Percentiles rank a stretch among this genome's conserved stretches.
Evolutionary conservation across 768 basidiomycete genomes (phyloP).

Genomic region (Lentinus brumalis): DNA sequence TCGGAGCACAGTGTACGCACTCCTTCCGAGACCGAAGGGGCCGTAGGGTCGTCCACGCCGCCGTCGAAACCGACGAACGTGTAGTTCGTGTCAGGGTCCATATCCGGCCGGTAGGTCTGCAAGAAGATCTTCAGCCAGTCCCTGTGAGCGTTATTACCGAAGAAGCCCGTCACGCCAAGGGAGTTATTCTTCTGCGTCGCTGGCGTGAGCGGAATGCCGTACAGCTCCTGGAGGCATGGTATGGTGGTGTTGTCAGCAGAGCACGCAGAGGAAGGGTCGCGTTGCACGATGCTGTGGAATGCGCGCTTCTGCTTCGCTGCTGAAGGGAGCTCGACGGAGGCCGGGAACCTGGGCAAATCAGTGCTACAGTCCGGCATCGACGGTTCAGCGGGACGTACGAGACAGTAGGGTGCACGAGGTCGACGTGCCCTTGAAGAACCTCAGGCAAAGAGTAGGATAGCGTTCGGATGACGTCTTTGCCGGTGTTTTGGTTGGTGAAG

Average conservation of each 20-base stretch:
- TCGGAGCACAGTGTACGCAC: constrained; percentile 11
- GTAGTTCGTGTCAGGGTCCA: constrained; percentile 26
- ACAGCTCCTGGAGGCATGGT: constrained; percentile 30
- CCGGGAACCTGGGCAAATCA: not conserved
- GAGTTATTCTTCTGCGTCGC: constrained; percentile 17
- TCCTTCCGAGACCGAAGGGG: constrained; percentile 29
- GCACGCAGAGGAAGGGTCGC: constrained; percentile 17
- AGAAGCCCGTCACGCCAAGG: constrained; percentile 32
- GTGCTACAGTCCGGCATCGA: not conserved
- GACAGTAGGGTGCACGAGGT: constrained; percentile 29
- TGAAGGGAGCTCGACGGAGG: not conserved
- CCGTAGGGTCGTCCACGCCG: constrained; percentile 27
- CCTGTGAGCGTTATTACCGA: constrained; percentile 27
- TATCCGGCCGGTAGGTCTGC: constrained; percentile 27
- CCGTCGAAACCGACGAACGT: constrained; percentile 30
- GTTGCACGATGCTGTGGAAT: not conserved
- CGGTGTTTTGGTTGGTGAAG: constrained; percentile 23
- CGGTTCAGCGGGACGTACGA: constrained; percentile 13
- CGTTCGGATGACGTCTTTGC: constrained; percentile 25
- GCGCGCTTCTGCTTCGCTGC: not conserved
- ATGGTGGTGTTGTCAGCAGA: constrained; percentile 20
- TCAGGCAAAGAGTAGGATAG: constrained; percentile 29
- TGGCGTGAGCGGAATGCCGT: constrained; percentile 20
- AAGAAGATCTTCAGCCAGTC: constrained; percentile 23
- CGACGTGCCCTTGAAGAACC: constrained; percentile 20